A percentile compares a stretch with the other conserved stretches of the same genome.
These are phyloP conservation scores for Termitomyces titanicus DNA, from an alignment of 768 basidiomycete species.

Conservation along the genomic window DNA sequence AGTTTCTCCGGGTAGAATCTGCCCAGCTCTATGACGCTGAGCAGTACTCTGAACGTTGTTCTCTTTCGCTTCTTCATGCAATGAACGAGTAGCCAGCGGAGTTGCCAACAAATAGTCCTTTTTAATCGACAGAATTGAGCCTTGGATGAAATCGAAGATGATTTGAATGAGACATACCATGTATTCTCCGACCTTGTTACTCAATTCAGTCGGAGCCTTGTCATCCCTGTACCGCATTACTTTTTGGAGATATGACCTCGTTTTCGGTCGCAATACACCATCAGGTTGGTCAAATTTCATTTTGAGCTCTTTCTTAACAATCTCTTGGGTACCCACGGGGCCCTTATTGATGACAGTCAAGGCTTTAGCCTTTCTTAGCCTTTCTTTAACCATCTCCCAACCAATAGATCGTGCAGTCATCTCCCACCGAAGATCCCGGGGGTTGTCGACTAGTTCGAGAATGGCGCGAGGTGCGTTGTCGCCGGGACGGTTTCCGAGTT, in stretches of 20 bases:
- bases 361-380: slow-evolving; percentile 41
- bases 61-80: slow-evolving; percentile 41
- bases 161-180: slow-evolving; percentile 45
- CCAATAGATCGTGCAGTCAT: slow-evolving; percentile 87
- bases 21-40: slow-evolving; percentile 45
- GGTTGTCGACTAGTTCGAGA: slow-evolving; percentile 93
- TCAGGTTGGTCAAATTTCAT: slow-evolving; percentile 32
- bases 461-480: slow-evolving; percentile 94
- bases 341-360: slow-evolving; percentile 49
- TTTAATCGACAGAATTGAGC: not conserved
- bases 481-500: slow-evolving; percentile 83
- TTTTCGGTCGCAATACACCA: slow-evolving; percentile 54
- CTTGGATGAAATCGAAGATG: not conserved
- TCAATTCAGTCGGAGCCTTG: slow-evolving; percentile 44
- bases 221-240: slow-evolving; percentile 55
- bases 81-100: slow-evolving; percentile 48
- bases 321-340: slow-evolving; percentile 36
- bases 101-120: slow-evolving; percentile 70
- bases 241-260: slow-evolving; percentile 75
- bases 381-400: slow-evolving; percentile 68
- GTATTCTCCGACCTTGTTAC: slow-evolving; percentile 57
- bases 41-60: slow-evolving; percentile 25
- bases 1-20: slow-evolving; percentile 54
- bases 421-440: slow-evolving; percentile 83
- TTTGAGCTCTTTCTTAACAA: slow-evolving; percentile 47